phyloP scores from a whole-genome alignment of 2,329 filamentous ascomycete species.

The Stagonosporopsis vannaccii region DNA sequence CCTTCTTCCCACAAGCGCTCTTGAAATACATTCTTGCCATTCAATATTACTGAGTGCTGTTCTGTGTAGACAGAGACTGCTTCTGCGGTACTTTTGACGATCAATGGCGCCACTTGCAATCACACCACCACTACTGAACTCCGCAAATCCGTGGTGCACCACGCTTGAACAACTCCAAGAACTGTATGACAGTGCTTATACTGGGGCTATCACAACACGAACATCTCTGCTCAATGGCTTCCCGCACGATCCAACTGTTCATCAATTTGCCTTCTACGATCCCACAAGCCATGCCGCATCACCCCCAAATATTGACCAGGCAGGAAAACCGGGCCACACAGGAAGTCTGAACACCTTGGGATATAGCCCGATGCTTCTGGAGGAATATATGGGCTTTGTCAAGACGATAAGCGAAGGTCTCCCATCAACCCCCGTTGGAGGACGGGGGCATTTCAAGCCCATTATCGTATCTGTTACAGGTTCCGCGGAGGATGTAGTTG shows the following conservation, averaged over 20 bases:
- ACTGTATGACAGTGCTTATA: conserved; percentile 68
- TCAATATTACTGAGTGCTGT: neutral
- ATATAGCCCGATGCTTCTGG: conserved; percentile 71
- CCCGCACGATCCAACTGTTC: conserved; percentile 63
- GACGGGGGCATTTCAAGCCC: conserved; percentile 56
- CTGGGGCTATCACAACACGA: conserved; percentile 77
- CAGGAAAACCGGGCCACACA: conserved; percentile 34
- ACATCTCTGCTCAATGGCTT: conserved; percentile 73
- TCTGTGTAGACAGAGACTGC: neutral
- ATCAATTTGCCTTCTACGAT: conserved; percentile 73
- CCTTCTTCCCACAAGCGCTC: neutral
- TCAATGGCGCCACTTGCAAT: conserved; percentile 57
- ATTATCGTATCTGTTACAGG: conserved; percentile 78
- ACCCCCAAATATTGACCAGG: conserved; percentile 28
- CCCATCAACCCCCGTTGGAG: neutral
- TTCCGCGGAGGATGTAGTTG: conserved; percentile 61
- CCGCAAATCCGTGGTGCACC: conserved; percentile 78
- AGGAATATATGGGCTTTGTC: conserved; percentile 66
- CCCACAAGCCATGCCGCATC: conserved; percentile 45
- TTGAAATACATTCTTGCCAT: neutral
- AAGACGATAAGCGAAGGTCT: conserved; percentile 52
- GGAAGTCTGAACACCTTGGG: conserved; percentile 72
- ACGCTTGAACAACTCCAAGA: conserved; percentile 65
- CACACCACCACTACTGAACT: conserved; percentile 74
- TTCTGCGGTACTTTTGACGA: neutral